Evolutionary conservation across 2,329 filamentous ascomycete species (phyloP).

Genomic region (Aschersonia sp.): DNA sequence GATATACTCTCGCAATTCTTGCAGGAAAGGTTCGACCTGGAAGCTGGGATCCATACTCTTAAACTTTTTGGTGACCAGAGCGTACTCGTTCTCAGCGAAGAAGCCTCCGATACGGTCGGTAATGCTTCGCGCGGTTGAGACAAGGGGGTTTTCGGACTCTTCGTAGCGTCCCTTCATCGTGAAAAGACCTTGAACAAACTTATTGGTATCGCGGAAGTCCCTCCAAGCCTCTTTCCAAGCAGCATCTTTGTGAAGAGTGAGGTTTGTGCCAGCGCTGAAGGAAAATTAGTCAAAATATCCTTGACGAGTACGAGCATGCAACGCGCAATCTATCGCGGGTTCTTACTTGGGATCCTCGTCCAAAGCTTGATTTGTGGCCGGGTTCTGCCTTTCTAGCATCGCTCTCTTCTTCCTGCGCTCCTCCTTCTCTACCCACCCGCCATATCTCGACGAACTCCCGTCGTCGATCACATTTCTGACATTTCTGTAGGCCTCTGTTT

Average conservation of each 20-base stretch:
- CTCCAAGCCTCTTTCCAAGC: slow-evolving; percentile 98
- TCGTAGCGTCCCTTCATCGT: slow-evolving; percentile 76
- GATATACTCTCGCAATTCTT: slow-evolving; percentile 95
- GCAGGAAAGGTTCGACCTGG: slow-evolving; percentile 86
- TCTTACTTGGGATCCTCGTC: slow-evolving; percentile 76
- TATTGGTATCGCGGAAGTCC: slow-evolving; percentile 82
- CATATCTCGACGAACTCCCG: slow-evolving; percentile 88
- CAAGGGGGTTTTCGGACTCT: slow-evolving; percentile 92
- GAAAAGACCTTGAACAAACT: slow-evolving; percentile 78
- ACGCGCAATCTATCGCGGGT: slow-evolving; percentile 18
- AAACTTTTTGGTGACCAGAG: slow-evolving; percentile 96
- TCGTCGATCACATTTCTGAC: slow-evolving; percentile 96
- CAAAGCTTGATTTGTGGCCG: slow-evolving; percentile 40
- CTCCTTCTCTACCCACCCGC: slow-evolving; percentile 93
- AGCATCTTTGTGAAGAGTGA: slow-evolving; percentile 92
- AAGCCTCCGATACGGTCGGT: slow-evolving; percentile 87
- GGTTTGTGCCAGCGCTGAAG: slow-evolving; percentile 73
- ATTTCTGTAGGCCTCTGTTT: slow-evolving; percentile 88
- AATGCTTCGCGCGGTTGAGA: slow-evolving; percentile 84
- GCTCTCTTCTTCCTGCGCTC: slow-evolving; percentile 74
- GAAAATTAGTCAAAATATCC: background rate
- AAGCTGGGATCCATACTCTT: slow-evolving; percentile 89
- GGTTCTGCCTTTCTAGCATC: slow-evolving; percentile 48
- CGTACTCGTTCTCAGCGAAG: slow-evolving; percentile 97
- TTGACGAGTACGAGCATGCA: background rate